These are phyloP conservation scores for Fusarium nurragi DNA, from an alignment of 2,329 filamentous ascomycete genomes.

Conservation along the genomic window DNA sequence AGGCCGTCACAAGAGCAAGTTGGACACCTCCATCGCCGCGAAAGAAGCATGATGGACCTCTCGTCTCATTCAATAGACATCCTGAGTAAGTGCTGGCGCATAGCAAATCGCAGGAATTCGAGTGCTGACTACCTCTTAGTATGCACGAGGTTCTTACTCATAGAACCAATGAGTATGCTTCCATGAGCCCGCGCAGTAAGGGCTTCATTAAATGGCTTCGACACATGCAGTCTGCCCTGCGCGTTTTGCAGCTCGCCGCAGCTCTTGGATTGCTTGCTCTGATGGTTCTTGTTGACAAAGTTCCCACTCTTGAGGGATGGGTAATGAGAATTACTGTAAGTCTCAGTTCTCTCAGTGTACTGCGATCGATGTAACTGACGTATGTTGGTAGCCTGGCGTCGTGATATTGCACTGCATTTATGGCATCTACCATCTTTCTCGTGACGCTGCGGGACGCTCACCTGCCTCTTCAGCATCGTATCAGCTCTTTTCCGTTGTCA, in stretches of 20 bases:
- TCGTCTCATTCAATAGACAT: slow-evolving; percentile 85
- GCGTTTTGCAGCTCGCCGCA: slow-evolving; percentile 72
- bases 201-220: slow-evolving; percentile 74
- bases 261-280: slow-evolving; percentile 77
- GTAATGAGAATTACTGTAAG: slow-evolving; percentile 80
- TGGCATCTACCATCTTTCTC: slow-evolving; percentile 80
- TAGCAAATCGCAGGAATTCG: background rate
- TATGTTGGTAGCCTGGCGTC: slow-evolving; percentile 72
- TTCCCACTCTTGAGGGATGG: slow-evolving; percentile 73
- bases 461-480: slow-evolving; percentile 87
- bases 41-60: slow-evolving; percentile 75
- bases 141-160: slow-evolving; percentile 72
- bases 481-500: slow-evolving; percentile 81
- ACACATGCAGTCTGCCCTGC: slow-evolving; percentile 73
- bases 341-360: slow-evolving; percentile 3
- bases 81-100: slow-evolving; percentile 72
- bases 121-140: slow-evolving; percentile 46
- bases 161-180: slow-evolving; percentile 67
- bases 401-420: slow-evolving; percentile 78
- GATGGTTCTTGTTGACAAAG: slow-evolving; percentile 78
- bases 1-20: slow-evolving; percentile 83
- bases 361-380: slow-evolving; percentile 11
- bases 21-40: slow-evolving; percentile 70
- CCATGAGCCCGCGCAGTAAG: slow-evolving; percentile 77
- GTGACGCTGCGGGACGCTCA: slow-evolving; percentile 74